A percentile compares a stretch with the other conserved stretches of the same genome.
Evolutionary conservation across 169 alveolate species (phyloP).

Genomic region (Cryptosporidium andersoni): DNA sequence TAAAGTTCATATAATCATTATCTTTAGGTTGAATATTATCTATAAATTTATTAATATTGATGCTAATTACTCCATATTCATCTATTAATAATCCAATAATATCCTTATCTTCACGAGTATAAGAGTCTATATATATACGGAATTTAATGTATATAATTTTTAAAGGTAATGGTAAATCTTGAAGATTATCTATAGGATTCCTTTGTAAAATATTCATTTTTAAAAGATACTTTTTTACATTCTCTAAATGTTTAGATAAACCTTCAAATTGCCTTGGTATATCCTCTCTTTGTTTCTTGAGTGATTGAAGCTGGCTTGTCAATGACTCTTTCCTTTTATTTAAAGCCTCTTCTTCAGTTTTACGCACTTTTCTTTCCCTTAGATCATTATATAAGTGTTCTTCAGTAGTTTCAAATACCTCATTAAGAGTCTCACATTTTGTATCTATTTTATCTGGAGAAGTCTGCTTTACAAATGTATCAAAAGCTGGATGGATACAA

Average conservation of each 20-base stretch:
- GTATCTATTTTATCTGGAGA: slow-evolving; percentile 6
- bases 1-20: background rate
- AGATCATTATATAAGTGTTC: slow-evolving; percentile 13
- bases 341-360: slow-evolving; percentile 3
- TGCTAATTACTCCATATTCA: slow-evolving; percentile 9
- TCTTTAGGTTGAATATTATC: background rate
- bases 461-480: slow-evolving; percentile 4
- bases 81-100: slow-evolving; percentile 4
- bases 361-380: background rate
- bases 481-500: slow-evolving; percentile 43
- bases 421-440: background rate
- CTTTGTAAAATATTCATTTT: background rate
- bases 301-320: background rate
- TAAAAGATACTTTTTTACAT: background rate
- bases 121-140: background rate
- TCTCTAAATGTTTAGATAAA: background rate
- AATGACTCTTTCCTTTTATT: slow-evolving; percentile 1
- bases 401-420: background rate
- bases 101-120: background rate
- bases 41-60: slow-evolving; percentile 16
- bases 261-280: slow-evolving; percentile 6
- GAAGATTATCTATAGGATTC: no score
- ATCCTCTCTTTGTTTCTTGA: slow-evolving; percentile 12
- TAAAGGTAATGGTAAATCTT: background rate
- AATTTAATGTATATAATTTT: slow-evolving; percentile 17